Conservation (phyloP, 345 rosid species). For the Citrus reticulata region DNA sequence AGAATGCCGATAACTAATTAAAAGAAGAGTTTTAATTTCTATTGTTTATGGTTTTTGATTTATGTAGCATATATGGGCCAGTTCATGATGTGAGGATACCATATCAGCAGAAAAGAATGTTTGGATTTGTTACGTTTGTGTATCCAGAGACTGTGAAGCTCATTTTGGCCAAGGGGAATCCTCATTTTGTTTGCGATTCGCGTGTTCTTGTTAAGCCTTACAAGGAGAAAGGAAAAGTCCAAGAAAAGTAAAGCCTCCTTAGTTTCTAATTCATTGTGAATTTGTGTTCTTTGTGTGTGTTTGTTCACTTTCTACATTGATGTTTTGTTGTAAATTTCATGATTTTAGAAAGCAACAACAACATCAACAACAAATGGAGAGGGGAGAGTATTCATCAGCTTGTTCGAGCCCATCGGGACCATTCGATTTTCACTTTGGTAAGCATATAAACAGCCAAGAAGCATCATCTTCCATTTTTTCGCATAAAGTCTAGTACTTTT, state of each 20-base stretch:
- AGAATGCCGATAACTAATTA: background rate
- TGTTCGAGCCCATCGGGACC: conserved; percentile 47
- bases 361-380: conserved; percentile 46
- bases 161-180: conserved; percentile 69
- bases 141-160: conserved; percentile 73
- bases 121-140: conserved; percentile 69
- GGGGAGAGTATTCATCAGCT: conserved; percentile 52
- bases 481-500: background rate
- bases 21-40: background rate
- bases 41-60: conserved; percentile 6
- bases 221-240: conserved; percentile 72
- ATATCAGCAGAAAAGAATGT: conserved; percentile 81
- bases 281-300: background rate
- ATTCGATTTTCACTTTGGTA: conserved; percentile 54
- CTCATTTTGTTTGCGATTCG: conserved; percentile 71
- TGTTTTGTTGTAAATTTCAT: conserved; percentile 14
- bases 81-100: conserved; percentile 81
- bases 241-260: conserved; percentile 38
- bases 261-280: background rate
- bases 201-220: conserved; percentile 78
- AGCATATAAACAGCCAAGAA: background rate
- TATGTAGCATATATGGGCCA: conserved; percentile 55
- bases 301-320: background rate
- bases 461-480: background rate
- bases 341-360: conserved; percentile 45